Conservation (phyloP, 148 eudicot species). For the Heliosperma pusillum region DNA sequence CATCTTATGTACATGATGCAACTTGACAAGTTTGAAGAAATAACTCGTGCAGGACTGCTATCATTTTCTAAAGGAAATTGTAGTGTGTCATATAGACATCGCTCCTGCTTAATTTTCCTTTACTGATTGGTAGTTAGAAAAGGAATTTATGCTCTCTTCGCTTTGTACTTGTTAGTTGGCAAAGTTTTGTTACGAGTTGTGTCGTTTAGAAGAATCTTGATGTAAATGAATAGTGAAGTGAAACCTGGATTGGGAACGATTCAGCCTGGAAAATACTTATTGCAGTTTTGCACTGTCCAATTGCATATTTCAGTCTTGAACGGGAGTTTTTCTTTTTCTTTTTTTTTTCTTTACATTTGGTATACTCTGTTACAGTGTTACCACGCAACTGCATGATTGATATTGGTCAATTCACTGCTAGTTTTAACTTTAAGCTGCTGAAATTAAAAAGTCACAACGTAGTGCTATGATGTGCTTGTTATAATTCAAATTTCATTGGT, state of each 20-base stretch:
- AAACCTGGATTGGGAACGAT: too few species aligned
- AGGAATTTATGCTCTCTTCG: not conserved
- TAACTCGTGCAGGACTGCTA: not conserved
- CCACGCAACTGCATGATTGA: too few species aligned
- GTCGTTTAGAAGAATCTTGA: not conserved
- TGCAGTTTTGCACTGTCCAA: not conserved
- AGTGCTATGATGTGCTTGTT: not conserved
- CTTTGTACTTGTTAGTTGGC: not conserved
- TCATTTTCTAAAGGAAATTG: not conserved
- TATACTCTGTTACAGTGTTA: not conserved
- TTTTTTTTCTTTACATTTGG: not conserved
- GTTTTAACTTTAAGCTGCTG: not conserved
- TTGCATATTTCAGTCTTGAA: not conserved
- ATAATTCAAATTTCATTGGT: not conserved
- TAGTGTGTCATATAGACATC: not conserved
- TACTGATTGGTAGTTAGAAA: not conserved
- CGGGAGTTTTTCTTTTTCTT: not conserved
- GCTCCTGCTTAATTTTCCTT: not conserved
- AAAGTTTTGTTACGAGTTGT: not conserved
- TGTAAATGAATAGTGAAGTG: not conserved
- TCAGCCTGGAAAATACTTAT: too few species aligned
- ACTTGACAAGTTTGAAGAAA: not conserved
- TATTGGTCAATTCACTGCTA: not conserved
- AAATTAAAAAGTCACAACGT: too few species aligned
- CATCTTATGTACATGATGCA: not conserved